Base-by-base conservation (phyloP, 495 filamentous ascomycete genomes). In the Neurospora sp. region DNA sequence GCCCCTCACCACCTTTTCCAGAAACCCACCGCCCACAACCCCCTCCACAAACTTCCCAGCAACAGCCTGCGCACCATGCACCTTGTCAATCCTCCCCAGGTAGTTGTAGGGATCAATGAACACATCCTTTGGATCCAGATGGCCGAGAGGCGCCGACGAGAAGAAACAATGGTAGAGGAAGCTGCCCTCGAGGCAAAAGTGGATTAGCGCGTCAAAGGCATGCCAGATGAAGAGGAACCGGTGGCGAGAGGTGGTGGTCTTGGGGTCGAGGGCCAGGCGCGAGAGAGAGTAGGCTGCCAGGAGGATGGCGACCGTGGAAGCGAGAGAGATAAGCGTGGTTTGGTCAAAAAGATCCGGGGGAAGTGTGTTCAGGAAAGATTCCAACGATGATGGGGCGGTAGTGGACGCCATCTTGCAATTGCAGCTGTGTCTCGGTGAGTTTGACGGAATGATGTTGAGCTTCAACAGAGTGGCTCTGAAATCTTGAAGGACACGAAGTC, bases 121-220 rank as follows among this genome's bases (percentile, higher is more conserved):
- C 18, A n/a, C 48, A 41, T 77, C 72, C 40, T 77, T 76, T 72
- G 80, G 77, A 6, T 73, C 74, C n/a, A 79, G 75, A 71, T 74
- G 70, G 40, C 74, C 73, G 69, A 88, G 76, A 48, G 83, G 80
- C 5, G 83, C 82, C 76, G 86, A 93, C 74, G 89, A 90, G 86
- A 92, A 92, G 86, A 98, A 94, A 83, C 92, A 97, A 83, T 97
- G 90, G 85, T 93, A 97, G 69, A 97, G 90, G 83, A 92, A 98
- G 72, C 91, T 91, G 46, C 92, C 94, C 83, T 98, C 95, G 82
- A 97, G 90, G 77, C 92, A 84, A 82, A 94, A 84, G 85, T 98
- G 95, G 77, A 93, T 93, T 23, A 98, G 88, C 69, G 91, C 90
- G 82, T 97, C 93, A 84, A 97, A 97, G 75, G 90, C 86, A 86